phyloP scores from a whole-genome alignment of 1,284 basidiomycete species.

The Athelia sp. region DNA sequence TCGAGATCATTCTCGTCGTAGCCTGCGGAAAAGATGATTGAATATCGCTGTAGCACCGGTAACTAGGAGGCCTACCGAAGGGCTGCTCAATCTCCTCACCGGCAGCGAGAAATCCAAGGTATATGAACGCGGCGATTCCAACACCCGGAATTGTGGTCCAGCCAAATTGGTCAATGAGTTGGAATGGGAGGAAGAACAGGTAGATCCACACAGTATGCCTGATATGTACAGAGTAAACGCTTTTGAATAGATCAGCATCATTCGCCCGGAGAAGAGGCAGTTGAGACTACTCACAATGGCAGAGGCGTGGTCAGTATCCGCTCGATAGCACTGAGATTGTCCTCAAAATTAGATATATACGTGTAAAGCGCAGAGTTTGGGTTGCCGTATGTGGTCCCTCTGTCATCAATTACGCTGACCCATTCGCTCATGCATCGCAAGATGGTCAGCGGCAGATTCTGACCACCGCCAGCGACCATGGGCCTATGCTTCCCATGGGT shows the following conservation, averaged over 20 bases:
- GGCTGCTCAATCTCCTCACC: slow-evolving; percentile 69
- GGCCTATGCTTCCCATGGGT: slow-evolving; percentile 27
- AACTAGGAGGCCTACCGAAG: slow-evolving; percentile 36
- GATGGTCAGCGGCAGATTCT: slow-evolving; percentile 49
- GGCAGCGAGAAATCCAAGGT: slow-evolving; percentile 59
- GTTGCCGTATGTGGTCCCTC: slow-evolving; percentile 46
- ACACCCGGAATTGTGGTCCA: slow-evolving; percentile 60
- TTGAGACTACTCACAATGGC: slow-evolving; percentile 46
- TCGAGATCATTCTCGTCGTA: slow-evolving; percentile 67
- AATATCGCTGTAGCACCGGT: not conserved
- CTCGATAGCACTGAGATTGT: slow-evolving; percentile 51
- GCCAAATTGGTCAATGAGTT: slow-evolving; percentile 50
- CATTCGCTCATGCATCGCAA: slow-evolving; percentile 52
- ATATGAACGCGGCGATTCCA: slow-evolving; percentile 58
- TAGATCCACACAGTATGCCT: slow-evolving; percentile 63
- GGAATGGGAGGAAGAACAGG: slow-evolving; percentile 65
- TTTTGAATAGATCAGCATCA: no score
- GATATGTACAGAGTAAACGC: slow-evolving; percentile 60
- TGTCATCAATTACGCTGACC: slow-evolving; percentile 51
- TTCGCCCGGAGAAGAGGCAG: no score
- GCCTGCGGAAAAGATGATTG: slow-evolving; percentile 24
- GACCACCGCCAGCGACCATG: slow-evolving; percentile 31
- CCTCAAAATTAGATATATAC: slow-evolving; percentile 46
- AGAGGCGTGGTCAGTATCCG: slow-evolving; percentile 58
- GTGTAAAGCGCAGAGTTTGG: slow-evolving; percentile 48